Evolutionary conservation across 495 filamentous ascomycete species (phyloP).

Genomic region (Penicillium taxi): DNA sequence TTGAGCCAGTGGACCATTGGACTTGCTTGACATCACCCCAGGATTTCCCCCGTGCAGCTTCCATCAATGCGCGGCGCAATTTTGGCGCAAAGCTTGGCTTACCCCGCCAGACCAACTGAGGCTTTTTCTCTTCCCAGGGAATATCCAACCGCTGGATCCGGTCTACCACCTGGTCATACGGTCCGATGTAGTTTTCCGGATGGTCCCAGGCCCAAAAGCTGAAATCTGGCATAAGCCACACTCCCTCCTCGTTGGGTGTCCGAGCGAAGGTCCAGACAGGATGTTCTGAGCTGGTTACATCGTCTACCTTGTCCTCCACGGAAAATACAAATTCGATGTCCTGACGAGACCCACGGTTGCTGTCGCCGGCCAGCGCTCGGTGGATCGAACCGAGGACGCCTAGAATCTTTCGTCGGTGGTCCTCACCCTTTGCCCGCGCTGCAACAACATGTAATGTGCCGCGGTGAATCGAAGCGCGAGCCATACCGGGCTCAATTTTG

Average conservation of each 20-base stretch:
- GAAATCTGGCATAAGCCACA: conserved; percentile 74
- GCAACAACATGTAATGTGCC: conserved; percentile 34
- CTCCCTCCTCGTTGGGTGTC: conserved; percentile 30
- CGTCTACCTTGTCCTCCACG: conserved; percentile 43
- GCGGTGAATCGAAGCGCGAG: conserved; percentile 24
- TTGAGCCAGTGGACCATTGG: conserved; percentile 35
- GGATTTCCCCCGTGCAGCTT: conserved; percentile 36
- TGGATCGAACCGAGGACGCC: conserved; percentile 41
- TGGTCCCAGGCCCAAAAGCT: conserved; percentile 67
- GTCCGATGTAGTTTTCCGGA: conserved; percentile 49
- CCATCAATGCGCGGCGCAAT: conserved; percentile 42
- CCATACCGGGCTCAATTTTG: conserved; percentile 26
- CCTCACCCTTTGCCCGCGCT: conserved; percentile 27
- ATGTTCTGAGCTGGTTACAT: conserved; percentile 38
- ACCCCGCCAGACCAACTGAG: conserved; percentile 63
- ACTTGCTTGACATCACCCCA: conserved; percentile 52
- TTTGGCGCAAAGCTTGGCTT: conserved; percentile 38
- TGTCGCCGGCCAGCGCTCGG: conserved; percentile 35
- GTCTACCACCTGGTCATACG: conserved; percentile 51
- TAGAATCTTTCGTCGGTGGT: conserved; percentile 38
- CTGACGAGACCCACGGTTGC: conserved; percentile 40
- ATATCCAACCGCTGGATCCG: conserved; percentile 26
- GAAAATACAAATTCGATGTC: conserved; percentile 57
- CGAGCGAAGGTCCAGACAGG: conserved; percentile 47
- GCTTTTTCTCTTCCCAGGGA: conserved; percentile 43